A percentile compares a stretch with the other conserved stretches of the same genome.
These are phyloP conservation scores for Schizophyllum commune DNA, from an alignment of 1,284 basidiomycete species.

Conservation along the genomic window DNA sequence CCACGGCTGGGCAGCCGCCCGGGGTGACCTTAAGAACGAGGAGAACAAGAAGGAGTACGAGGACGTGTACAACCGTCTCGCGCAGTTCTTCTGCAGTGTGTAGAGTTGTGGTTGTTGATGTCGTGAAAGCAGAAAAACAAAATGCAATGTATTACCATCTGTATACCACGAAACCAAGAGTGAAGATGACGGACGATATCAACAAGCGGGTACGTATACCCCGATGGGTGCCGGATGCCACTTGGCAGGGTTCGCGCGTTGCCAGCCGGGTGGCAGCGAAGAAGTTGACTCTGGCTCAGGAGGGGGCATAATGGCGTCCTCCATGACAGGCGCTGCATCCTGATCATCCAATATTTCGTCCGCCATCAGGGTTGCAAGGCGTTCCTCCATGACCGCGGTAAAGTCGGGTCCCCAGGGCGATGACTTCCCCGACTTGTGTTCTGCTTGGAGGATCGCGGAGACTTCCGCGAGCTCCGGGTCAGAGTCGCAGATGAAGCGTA, in stretches of 20 bases:
- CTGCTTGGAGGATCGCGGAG: conserved; percentile 13
- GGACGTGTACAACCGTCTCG: conserved; percentile 52
- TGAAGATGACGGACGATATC: background rate
- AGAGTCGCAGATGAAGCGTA: conserved; percentile 30
- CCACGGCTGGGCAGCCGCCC: conserved; percentile 70
- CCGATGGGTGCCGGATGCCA: conserved; percentile 68
- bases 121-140: background rate
- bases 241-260: conserved; percentile 29
- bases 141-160: background rate
- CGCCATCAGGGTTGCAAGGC: conserved; percentile 34
- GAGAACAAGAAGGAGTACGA: conserved; percentile 63
- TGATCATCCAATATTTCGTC: background rate
- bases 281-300: background rate
- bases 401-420: conserved; percentile 40
- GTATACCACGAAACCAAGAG: background rate
- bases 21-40: conserved; percentile 53
- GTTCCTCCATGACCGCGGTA: conserved; percentile 46
- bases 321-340: background rate
- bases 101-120: background rate
- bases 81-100: conserved; percentile 35
- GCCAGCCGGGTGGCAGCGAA: conserved; percentile 41
- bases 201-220: conserved; percentile 26
- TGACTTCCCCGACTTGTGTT: conserved; percentile 1
- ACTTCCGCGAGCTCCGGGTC: conserved; percentile 28
- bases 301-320: background rate